Base-by-base conservation (phyloP, 208 protist genomes). In the Leishmania amazonensis region DNA sequence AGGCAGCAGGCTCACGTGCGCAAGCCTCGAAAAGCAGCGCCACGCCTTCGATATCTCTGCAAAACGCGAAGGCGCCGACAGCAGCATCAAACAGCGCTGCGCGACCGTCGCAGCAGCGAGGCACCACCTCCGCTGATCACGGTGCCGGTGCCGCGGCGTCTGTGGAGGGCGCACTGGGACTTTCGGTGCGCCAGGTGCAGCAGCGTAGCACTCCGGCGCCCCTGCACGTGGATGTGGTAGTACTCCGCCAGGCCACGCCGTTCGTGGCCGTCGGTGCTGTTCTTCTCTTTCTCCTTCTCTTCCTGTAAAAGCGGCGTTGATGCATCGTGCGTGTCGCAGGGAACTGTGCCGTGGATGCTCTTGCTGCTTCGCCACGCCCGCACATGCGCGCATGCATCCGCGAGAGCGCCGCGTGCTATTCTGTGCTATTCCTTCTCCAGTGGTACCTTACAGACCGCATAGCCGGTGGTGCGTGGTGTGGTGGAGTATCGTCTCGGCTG, bases 231-330 rank as follows among this genome's bases (percentile, higher is more conserved):
- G 77, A 85, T 64, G 60, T 60, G 49, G 62, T 75, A 3, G 31
- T 85, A 15, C 57, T 85, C 13, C 81, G 76, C 38, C 77, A 85
- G 71, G 78, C 83, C 28, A 75, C 78, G 3, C 78, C 78, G 9
- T 86, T 86, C 58, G 68, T 86, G 57, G 83, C 40, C 6, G 31
- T 86, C 15, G 78, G 83, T 19, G 77, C 78, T 6, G 1, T 68
- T 42, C 58, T 86, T 57, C 51, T 83, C 64, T 31, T 86, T 9
- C 21, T 86, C 31, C 80, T 86, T 19, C 74, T 86, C 21, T 60
- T 86, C 9, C 45, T 85, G 64, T 85, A 65, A 53, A 45, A 28
- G 72, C 40, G n/a, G 35, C 31, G 6, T 0, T 38, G 73, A 74
- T 51, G 70, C 31, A 40, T 40, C 62, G 31, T 38, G 31, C 62